Base-by-base conservation (phyloP, 108 stramenopile species). In the Skeletonema potamos region DNA sequence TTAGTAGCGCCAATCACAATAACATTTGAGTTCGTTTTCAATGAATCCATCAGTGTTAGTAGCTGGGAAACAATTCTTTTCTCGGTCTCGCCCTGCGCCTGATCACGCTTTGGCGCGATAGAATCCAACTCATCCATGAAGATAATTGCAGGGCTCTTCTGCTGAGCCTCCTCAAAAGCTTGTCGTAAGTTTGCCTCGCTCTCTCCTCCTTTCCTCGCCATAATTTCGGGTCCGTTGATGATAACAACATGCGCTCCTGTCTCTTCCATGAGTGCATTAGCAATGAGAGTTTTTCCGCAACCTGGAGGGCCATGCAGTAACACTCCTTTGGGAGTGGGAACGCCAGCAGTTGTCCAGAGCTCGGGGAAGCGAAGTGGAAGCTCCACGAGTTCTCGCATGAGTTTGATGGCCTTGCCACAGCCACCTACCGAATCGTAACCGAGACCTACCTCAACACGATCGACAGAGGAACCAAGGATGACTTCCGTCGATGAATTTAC, bases 111-210 rank as follows among this genome's bases (percentile, higher is more conserved):
- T n/a, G 98, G 97, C 1, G 97, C 98, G 72, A 99, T 98, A 24
- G 96, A 92, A 84, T 99, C 99, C 32, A 99, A 79, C 73, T 99
- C 99, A 76, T 98, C 99, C 88, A 99, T 98, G 71, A 99, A 98
- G 64, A 99, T 96, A 59, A 98, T 97, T 30, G 97, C 81, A 29
- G 97, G 97, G 34, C 92, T 93, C 17, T 93, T 86, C 18, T 78
- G 73, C 74, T 87, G 82, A 9, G 92, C 92, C 54, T 96, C 93
- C 73, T 98, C 96, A 81, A 99, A 99, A 2, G 96, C 96, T 60
- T 96, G 93, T 27, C 98, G 89, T 8, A 99, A 68, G 74, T 97
- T 97, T 13, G 95, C 92, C 84, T 99, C 99, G 29, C 93, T 92
- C 72, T 99, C 97, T 32, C 99, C 99, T 27, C 95, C 96, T 64